Conservation (phyloP, 768 basidiomycete species). For the Tulasnella sp. region DNA sequence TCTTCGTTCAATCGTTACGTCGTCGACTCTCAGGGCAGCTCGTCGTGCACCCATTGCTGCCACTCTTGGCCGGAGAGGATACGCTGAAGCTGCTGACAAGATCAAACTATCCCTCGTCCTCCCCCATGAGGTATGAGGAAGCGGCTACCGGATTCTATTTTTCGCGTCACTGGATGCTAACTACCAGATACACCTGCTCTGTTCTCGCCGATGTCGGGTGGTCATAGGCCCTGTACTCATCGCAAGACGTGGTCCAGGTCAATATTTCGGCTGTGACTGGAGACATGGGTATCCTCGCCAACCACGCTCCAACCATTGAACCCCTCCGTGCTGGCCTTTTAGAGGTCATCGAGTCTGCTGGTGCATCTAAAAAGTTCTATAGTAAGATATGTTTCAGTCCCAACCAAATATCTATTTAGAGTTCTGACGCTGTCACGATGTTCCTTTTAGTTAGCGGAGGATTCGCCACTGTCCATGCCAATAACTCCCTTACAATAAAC, state of each 20-base stretch:
- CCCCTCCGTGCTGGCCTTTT: constrained; percentile 87
- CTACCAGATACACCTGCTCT: neutral
- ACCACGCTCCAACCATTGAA: constrained; percentile 97
- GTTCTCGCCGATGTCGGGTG: constrained; percentile 1
- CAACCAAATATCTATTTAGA: neutral
- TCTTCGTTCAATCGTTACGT: constrained; percentile 16
- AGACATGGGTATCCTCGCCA: constrained; percentile 98
- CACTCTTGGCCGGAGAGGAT: constrained; percentile 58
- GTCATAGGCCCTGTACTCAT: constrained; percentile 74
- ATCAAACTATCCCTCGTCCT: constrained; percentile 87
- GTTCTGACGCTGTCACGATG: neutral
- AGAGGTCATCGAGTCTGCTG: constrained; percentile 79
- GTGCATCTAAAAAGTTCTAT: constrained; percentile 88
- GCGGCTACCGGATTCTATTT: too few relatives aligned
- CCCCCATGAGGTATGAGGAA: constrained; percentile 74
- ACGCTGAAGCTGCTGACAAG: constrained; percentile 85
- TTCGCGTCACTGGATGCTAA: neutral
- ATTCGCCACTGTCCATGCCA: constrained; percentile 95
- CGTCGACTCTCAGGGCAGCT: constrained; percentile 12
- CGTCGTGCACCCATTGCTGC: constrained; percentile 16
- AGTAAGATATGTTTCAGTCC: constrained; percentile 43
- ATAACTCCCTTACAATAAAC: constrained; percentile 94
- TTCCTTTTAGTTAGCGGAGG: constrained; percentile 70
- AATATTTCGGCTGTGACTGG: constrained; percentile 89
- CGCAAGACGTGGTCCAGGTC: constrained; percentile 88